Evolutionary conservation across 257 asterid genomes (phyloP).

Genomic region (Galeopsis tetrahit): DNA sequence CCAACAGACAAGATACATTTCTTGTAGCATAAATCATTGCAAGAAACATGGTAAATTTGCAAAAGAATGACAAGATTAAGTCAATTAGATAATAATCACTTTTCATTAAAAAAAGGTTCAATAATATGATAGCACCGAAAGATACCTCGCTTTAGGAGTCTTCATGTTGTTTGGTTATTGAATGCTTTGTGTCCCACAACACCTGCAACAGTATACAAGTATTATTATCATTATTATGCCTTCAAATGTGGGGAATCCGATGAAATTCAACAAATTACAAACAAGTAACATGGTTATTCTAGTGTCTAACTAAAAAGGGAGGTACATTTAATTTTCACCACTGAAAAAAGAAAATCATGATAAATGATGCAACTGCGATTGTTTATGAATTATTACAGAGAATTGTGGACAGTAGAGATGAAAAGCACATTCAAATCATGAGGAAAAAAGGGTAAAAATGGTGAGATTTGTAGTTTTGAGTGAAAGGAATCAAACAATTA

Average conservation of each 20-base stretch:
- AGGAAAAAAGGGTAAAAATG: background rate
- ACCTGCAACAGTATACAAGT: slow-evolving; percentile 48
- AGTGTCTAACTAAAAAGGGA: slow-evolving; percentile 17
- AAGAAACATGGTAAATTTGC: background rate
- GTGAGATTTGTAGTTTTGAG: background rate
- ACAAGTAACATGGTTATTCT: slow-evolving; percentile 16
- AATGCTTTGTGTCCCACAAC: slow-evolving; percentile 54
- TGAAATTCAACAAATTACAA: slow-evolving; percentile 20
- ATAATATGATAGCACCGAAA: slow-evolving; percentile 38
- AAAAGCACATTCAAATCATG: slow-evolving; percentile 6
- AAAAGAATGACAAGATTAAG: slow-evolving; percentile 21
- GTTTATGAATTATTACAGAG: background rate
- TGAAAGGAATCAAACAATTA: slow-evolving; percentile 10
- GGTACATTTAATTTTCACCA: background rate
- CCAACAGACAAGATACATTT: slow-evolving; percentile 20
- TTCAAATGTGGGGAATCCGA: slow-evolving; percentile 44
- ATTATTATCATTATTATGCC: slow-evolving; percentile 23
- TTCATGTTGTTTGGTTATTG: slow-evolving; percentile 54
- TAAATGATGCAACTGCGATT: background rate
- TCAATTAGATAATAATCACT: slow-evolving; percentile 30
- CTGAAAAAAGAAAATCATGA: background rate
- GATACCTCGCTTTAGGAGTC: slow-evolving; percentile 78
- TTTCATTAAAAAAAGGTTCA: slow-evolving; percentile 17
- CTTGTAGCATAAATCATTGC: slow-evolving; percentile 36
- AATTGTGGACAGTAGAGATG: too few species aligned